Evolutionary conservation across 768 basidiomycete genomes (phyloP).

Genomic region (Lyophyllum atratum): DNA sequence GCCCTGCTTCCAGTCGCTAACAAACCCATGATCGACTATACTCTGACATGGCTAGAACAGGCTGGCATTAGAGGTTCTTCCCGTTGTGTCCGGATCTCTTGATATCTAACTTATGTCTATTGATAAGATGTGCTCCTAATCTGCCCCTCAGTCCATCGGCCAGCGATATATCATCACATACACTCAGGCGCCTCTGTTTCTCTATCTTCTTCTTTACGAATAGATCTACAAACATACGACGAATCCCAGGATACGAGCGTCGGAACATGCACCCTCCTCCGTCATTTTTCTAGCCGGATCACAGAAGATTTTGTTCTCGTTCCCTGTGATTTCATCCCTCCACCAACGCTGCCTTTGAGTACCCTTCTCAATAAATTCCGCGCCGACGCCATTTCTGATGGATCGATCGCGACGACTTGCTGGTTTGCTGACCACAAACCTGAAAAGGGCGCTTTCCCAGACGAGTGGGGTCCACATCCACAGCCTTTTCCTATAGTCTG

Average conservation of each 20-base stretch:
- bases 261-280: conserved; percentile 76
- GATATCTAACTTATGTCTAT: conserved; percentile 9
- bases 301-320: conserved; percentile 86
- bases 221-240: conserved; percentile 82
- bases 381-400: conserved; percentile 63
- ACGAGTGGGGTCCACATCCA: conserved; percentile 65
- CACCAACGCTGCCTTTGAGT: conserved; percentile 68
- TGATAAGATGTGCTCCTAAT: conserved; percentile 80
- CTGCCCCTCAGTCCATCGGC: conserved; percentile 76
- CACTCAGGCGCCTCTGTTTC: conserved; percentile 64
- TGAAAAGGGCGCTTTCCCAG: conserved; percentile 57
- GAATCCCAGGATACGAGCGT: conserved; percentile 64
- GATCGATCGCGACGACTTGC: conserved; percentile 64
- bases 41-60: conserved; percentile 83
- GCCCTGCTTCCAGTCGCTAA: conserved; percentile 88
- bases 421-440: conserved; percentile 56
- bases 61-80: conserved; percentile 77
- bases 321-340: conserved; percentile 89
- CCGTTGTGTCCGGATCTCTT: background rate
- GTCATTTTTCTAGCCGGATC: conserved; percentile 76
- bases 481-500: conserved; percentile 59
- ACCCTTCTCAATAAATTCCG: conserved; percentile 82
- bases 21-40: conserved; percentile 83
- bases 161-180: conserved; percentile 80
- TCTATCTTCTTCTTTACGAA: conserved; percentile 64